Conservation (phyloP, 768 basidiomycete species). For the Pholiota conissans region DNA sequence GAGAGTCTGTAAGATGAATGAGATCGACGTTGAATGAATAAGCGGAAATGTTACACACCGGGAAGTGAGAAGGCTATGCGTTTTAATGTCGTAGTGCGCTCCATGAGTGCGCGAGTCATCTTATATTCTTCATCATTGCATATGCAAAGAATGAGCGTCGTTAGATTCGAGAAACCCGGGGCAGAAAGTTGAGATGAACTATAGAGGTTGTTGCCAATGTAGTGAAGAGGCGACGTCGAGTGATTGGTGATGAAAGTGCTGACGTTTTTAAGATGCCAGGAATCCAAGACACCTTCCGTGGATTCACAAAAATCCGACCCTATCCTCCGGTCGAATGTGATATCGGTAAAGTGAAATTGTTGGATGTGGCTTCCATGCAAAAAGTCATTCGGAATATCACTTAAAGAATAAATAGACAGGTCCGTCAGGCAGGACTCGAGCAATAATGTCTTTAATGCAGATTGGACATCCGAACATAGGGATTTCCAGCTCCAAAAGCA, state of each 20-base stretch:
- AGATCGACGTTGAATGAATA: not conserved
- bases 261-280: not conserved
- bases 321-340: not conserved
- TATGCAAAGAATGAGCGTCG: not conserved
- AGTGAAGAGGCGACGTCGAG: not conserved
- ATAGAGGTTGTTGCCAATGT: not conserved
- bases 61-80: not conserved
- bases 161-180: not conserved
- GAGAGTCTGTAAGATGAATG: not conserved
- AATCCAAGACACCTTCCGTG: not conserved
- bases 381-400: not conserved
- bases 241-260: not conserved
- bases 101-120: not conserved
- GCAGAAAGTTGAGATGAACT: not conserved
- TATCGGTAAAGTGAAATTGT: not conserved
- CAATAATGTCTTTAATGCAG: not conserved
- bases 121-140: not conserved
- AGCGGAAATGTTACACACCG: not conserved
- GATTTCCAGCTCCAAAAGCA: not conserved
- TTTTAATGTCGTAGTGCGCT: not conserved
- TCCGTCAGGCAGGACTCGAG: not conserved
- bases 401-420: not conserved
- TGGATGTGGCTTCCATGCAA: not conserved
- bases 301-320: no score
- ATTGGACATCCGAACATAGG: not conserved